phyloP scores from a whole-genome alignment of 2,329 filamentous ascomycete genomes.

The Exophiala sp. region DNA sequence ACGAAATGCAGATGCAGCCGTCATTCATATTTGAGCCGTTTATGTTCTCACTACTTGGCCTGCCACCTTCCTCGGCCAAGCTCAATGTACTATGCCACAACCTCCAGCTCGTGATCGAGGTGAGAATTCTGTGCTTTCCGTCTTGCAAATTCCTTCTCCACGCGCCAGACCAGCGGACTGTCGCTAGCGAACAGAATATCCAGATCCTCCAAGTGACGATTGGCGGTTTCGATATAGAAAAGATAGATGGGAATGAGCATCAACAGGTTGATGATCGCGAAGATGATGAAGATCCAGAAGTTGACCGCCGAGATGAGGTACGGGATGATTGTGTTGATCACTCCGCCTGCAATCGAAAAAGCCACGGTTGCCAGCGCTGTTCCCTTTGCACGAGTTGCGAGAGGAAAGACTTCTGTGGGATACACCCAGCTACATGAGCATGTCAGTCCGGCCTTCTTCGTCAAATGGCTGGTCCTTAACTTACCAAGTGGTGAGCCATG shows the following conservation, averaged over 20 bases:
- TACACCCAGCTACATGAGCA: conserved; percentile 23
- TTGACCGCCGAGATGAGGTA: conserved; percentile 34
- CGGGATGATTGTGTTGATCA: conserved; percentile 35
- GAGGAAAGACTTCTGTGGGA: conserved; percentile 28
- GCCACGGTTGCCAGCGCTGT: conserved; percentile 29
- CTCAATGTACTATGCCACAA: too few relatives aligned
- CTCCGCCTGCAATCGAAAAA: conserved; percentile 31
- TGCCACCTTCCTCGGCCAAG: too few relatives aligned
- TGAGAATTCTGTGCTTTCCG: conserved; percentile 1
- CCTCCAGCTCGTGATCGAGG: too few relatives aligned
- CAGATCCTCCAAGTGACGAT: conserved; percentile 35
- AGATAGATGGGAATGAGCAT: conserved; percentile 33
- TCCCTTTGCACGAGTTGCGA: conserved; percentile 28
- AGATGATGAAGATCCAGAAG: conserved; percentile 35
- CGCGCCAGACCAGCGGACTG: conserved; percentile 29
- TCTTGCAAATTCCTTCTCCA: conserved; percentile 27
- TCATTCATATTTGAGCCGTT: too few relatives aligned
- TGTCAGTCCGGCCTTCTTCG: too few relatives aligned
- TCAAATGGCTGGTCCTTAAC: background rate
- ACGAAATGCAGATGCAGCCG: too few relatives aligned
- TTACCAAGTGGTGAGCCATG: conserved; percentile 31
- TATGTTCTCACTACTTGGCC: too few relatives aligned
- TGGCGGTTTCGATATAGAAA: conserved; percentile 37
- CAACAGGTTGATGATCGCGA: conserved; percentile 32
- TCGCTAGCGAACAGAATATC: conserved; percentile 23